Base-by-base conservation (phyloP, 2,329 filamentous ascomycete genomes). In the Talaromyces pinophilus region DNA sequence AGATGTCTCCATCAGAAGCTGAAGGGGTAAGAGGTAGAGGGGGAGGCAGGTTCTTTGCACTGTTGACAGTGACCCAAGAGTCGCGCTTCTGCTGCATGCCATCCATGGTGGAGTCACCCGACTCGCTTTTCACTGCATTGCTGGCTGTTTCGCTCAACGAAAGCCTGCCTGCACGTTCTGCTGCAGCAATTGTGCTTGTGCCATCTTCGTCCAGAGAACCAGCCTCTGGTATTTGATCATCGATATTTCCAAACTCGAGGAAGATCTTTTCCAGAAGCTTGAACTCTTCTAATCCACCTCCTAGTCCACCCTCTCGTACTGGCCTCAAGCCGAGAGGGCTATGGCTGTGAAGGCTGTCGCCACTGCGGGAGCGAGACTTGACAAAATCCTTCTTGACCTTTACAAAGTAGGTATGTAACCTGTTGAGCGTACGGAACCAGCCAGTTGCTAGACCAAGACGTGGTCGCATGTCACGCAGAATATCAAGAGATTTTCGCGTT, bases 341-440 rank as follows among this genome's bases (percentile, higher is more conserved):
- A 10, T 77, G 69, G 0, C 68, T 68, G 7, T 77, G 76, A 22
- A 72, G 67, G 6, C 69, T 69, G 63, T 75, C 76, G 1, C 59
- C 63, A 30, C 62, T 76, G 42, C 78, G 75, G 0, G 76, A 77
- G 50, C 72, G 70, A 8, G 77, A 76, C 30, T 74, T 75, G n/a
- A 28, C 35, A 66, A 75, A 75, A 54, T 80, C 78, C 13, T 71
- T 75, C 67, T 78, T 79, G 59, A 76, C 77, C 62, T 77, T 79
- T 48, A 73, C 71, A 68, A 77, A 80, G 68, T 80, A 81, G 65
- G 72, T 78, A 68, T 80, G 75, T 40, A 80, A 70, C 8, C 79
- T 77, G 63, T 80, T 78, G 40, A 81, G 62, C 3, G 79, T 81
- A n/a, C 79, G 77, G 73, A 81, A 79, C 79, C 79, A 81, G 8